These are phyloP conservation scores for Allantophomopsis cytisporea DNA, from an alignment of 2,329 filamentous ascomycete genomes.

Conservation along the genomic window DNA sequence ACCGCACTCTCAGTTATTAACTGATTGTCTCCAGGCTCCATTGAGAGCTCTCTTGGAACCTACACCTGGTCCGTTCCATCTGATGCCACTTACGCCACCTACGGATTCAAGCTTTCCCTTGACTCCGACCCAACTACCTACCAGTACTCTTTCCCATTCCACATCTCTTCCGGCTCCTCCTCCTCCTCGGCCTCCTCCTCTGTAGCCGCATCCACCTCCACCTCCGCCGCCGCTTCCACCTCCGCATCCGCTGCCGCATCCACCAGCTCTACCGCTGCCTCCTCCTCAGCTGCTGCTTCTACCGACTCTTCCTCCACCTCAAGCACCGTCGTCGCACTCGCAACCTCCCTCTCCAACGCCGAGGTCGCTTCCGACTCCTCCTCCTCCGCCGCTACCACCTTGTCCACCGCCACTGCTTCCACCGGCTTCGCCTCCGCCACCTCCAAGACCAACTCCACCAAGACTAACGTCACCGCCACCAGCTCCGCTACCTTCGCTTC, in stretches of 20 bases:
- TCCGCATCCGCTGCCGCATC: conserved; percentile 2
- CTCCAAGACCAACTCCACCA: conserved; percentile 2
- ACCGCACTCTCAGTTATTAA: not conserved
- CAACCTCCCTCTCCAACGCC: conserved; percentile 3
- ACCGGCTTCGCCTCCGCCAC: conserved; percentile 4
- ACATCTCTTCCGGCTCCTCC: conserved; percentile 8
- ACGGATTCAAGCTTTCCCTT: conserved; percentile 42
- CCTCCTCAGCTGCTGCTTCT: conserved; percentile 2
- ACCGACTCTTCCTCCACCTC: conserved; percentile 2
- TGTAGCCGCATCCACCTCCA: conserved; percentile 2
- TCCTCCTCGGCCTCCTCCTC: conserved; percentile 1
- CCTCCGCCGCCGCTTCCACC: conserved; percentile 2
- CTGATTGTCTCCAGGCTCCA: conserved; percentile 22
- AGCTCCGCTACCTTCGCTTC: conserved; percentile 1
- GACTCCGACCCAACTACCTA: conserved; percentile 32
- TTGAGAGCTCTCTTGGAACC: conserved; percentile 28
- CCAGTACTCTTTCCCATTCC: conserved; percentile 51
- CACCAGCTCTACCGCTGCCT: too few species aligned
- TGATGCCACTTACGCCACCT: conserved; percentile 31
- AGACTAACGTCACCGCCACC: conserved; percentile 3
- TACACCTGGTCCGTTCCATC: conserved; percentile 37
- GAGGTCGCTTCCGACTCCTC: conserved; percentile 4
- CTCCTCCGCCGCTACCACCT: conserved; percentile 3
- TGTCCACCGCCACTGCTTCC: conserved; percentile 2
- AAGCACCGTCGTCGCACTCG: conserved; percentile 2